These are phyloP conservation scores for Collybiopsis confluens DNA, from an alignment of 768 basidiomycete species.

Conservation along the genomic window DNA sequence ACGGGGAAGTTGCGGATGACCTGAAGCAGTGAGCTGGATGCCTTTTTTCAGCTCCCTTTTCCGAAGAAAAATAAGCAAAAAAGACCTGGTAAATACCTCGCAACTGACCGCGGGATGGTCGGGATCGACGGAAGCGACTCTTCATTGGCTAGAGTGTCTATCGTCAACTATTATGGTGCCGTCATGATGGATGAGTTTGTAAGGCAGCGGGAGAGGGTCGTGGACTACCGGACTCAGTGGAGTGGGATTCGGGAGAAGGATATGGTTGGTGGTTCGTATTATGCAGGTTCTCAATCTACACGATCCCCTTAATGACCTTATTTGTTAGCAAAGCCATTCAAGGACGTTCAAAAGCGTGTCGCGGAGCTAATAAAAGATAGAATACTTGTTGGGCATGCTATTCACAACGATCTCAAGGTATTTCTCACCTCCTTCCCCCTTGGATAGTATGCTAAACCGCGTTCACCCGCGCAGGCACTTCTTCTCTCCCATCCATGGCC, in stretches of 20 bases:
- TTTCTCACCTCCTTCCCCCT: constrained; percentile 13
- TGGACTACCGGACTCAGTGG: constrained; percentile 89
- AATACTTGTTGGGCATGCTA: constrained; percentile 86
- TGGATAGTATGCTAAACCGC: too few relatives aligned
- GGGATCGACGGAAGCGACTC: constrained; percentile 84
- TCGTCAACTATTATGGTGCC: constrained; percentile 86
- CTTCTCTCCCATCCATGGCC: constrained; percentile 67
- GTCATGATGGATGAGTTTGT: constrained; percentile 84
- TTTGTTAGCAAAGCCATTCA: constrained; percentile 65
- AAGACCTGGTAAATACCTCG: constrained; percentile 70
- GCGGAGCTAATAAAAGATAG: constrained; percentile 72
- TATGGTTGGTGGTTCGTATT: constrained; percentile 34
- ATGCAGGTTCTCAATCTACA: too few relatives aligned
- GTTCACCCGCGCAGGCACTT: constrained; percentile 62
- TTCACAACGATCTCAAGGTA: constrained; percentile 88
- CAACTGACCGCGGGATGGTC: constrained; percentile 97
- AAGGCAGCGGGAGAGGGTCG: constrained; percentile 77
- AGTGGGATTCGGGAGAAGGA: constrained; percentile 80
- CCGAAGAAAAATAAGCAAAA: not conserved
- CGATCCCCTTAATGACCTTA: not conserved
- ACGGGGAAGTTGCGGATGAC: constrained; percentile 25
- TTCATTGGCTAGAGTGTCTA: constrained; percentile 79
- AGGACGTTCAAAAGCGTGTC: constrained; percentile 74
- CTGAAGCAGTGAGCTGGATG: constrained; percentile 40
- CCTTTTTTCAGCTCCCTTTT: not conserved